phyloP scores from a whole-genome alignment of 2,329 filamentous ascomycete genomes.

The Alternaria sp. region DNA sequence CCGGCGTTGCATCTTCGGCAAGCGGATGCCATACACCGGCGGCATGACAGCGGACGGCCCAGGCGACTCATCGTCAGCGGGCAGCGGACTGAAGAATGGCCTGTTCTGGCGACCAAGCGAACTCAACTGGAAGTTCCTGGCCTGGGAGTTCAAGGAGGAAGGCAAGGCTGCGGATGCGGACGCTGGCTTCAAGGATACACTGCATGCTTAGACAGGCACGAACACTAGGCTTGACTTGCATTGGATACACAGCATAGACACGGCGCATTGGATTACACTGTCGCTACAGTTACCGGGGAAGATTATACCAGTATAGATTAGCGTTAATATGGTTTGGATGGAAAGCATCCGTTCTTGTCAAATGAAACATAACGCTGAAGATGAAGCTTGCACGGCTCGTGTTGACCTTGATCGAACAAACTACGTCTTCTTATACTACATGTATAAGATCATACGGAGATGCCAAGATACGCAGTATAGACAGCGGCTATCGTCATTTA shows the following conservation, averaged over 20 bases:
- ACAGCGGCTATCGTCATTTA: too few relatives aligned
- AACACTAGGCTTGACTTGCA: slow-evolving; percentile 13
- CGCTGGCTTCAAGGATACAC: slow-evolving; percentile 32
- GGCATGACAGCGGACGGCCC: slow-evolving; percentile 77
- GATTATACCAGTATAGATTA: slow-evolving; percentile 3
- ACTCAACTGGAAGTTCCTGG: slow-evolving; percentile 85
- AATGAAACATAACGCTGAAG: background rate
- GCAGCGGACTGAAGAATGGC: slow-evolving; percentile 61
- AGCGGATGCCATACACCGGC: slow-evolving; percentile 80
- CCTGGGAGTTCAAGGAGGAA: slow-evolving; percentile 72
- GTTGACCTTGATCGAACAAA: too few relatives aligned
- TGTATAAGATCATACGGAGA: too few relatives aligned
- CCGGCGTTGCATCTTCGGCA: slow-evolving; percentile 80
- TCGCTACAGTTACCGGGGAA: slow-evolving; percentile 15
- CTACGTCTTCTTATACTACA: too few relatives aligned
- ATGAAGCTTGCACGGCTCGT: too few relatives aligned
- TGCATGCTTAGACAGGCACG: slow-evolving; percentile 41
- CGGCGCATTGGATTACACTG: slow-evolving; percentile 33
- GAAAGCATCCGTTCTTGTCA: background rate
- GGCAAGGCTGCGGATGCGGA: slow-evolving; percentile 19
- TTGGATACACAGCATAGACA: slow-evolving; percentile 38
- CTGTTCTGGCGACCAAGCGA: slow-evolving; percentile 73
- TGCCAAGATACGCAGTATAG: too few relatives aligned
- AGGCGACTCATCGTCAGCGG: slow-evolving; percentile 22
- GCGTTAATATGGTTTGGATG: background rate